These are phyloP conservation scores for Hyphodiscus sp. DNA, from an alignment of 2,329 filamentous ascomycete genomes.

Conservation along the genomic window DNA sequence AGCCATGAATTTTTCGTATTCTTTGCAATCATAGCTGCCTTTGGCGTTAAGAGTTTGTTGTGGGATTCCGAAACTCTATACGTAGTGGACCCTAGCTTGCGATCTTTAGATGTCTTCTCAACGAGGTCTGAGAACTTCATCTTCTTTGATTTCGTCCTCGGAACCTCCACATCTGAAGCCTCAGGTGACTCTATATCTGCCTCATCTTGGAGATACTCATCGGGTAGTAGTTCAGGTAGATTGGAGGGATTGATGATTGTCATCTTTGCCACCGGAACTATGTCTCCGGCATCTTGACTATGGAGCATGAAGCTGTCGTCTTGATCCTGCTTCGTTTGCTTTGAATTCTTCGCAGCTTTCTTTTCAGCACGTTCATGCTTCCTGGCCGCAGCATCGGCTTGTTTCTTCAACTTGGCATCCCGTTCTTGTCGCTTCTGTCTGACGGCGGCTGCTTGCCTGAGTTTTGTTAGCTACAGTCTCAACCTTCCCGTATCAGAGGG, in stretches of 20 bases:
- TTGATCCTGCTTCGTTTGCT: neutral
- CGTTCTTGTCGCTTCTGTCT: constrained; percentile 27
- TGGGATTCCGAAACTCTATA: constrained; percentile 22
- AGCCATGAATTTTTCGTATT: constrained; percentile 26
- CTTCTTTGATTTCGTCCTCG: constrained; percentile 19
- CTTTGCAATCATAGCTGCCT: constrained; percentile 19
- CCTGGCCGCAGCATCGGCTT: constrained; percentile 20
- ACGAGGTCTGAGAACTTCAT: constrained; percentile 22
- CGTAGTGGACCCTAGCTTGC: constrained; percentile 24
- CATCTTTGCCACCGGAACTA: neutral
- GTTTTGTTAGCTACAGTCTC: constrained; percentile 3
- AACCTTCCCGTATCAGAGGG: neutral
- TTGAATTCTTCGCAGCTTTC: neutral
- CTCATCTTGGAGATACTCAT: constrained; percentile 26
- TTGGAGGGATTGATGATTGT: neutral
- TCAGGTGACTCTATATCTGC: constrained; percentile 2
- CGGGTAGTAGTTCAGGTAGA: constrained; percentile 26
- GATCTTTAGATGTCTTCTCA: constrained; percentile 26
- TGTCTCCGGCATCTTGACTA: neutral
- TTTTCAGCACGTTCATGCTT: constrained; percentile 18
- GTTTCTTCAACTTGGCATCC: constrained; percentile 21
- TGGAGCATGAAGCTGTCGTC: neutral
- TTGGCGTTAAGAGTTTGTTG: constrained; percentile 23
- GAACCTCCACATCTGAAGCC: neutral
- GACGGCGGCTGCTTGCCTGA: constrained; percentile 20